phyloP scores from a whole-genome alignment of 1,284 basidiomycete species.

The Ceratobasidium sp. region DNA sequence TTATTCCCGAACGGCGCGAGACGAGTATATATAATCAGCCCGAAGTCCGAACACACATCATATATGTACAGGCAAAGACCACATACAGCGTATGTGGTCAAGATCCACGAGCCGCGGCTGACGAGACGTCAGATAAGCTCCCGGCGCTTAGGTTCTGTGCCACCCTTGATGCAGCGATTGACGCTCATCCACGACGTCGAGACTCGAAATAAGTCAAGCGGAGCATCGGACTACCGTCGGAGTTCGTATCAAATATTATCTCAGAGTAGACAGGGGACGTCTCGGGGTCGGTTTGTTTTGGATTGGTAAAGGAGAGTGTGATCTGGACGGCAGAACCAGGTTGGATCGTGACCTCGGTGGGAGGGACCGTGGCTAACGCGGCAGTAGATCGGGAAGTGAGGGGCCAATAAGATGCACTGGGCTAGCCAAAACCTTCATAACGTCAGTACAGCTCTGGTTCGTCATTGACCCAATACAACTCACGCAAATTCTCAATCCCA shows the following conservation, averaged over 20 bases:
- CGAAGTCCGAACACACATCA: too few relatives aligned
- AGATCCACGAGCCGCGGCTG: too few relatives aligned
- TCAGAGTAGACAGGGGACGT: slow-evolving; percentile 56
- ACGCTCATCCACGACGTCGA: too few relatives aligned
- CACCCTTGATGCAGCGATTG: too few relatives aligned
- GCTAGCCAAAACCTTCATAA: slow-evolving; percentile 11
- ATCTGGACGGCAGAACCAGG: slow-evolving; percentile 51
- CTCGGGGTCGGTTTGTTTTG: slow-evolving; percentile 51
- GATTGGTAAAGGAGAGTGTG: slow-evolving; percentile 53
- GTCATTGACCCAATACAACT: slow-evolving; percentile 42
- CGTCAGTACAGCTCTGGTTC: too few relatives aligned
- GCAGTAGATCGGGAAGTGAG: not conserved
- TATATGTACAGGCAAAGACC: too few relatives aligned
- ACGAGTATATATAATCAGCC: too few relatives aligned
- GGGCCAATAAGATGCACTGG: slow-evolving; percentile 53
- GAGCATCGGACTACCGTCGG: slow-evolving; percentile 37
- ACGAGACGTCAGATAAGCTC: too few relatives aligned
- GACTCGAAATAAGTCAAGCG: slow-evolving; percentile 50
- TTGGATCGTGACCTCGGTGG: slow-evolving; percentile 51
- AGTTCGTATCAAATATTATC: slow-evolving; percentile 47
- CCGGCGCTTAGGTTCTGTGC: too few relatives aligned
- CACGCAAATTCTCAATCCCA: slow-evolving; percentile 53
- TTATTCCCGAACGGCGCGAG: too few relatives aligned
- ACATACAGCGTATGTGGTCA: too few relatives aligned
- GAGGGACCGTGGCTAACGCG: slow-evolving; percentile 51